Evolutionary conservation across 805 yeast genomes (phyloP), one percentile per base, ranked within the genome.

Genomic region (Candida awuae): DNA sequence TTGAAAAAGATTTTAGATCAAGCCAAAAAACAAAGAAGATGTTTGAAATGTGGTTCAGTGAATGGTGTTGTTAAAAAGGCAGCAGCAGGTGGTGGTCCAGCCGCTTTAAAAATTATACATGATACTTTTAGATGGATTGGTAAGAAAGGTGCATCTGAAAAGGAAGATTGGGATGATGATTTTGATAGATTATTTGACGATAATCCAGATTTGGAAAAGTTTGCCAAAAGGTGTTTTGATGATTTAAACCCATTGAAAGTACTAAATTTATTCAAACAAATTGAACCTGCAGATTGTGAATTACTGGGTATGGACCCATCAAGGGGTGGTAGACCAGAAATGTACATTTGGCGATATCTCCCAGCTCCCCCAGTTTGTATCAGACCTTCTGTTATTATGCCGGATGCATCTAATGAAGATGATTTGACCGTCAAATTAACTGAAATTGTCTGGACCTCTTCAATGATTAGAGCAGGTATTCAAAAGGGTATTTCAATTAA

Each of bases 291-390:
- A 32, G 98, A 92, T 55, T 88, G 96, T 64, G 97, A 90, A 61
- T 69, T 92, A 15, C 65, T 92, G 23, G 99, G 98, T 39, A 77
- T 92, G 38, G 92, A 92, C 54, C 75, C 96, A 1, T 72, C 84
- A 4, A 74, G 77, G 50, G 85, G 87, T 28, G 96, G 97, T 34
- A 72, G 97, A 49, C 98, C 97, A 5, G 97, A 90, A 62, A 85
- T 83, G 71, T 92, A 88, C 59, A 76, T 92, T 29, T 92, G 98
- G 99, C 75, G 95, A 55, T 92, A 88, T 57, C 71, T 92, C 39
- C 98, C 98, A 0, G 97, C 97, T 0, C 98, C 99, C 1, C 99
- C 99, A 0, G 97, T 94, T 15, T 92, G 98, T 70, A 92, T 92
- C 40, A 76, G 99, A 49, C 99, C 99, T 3, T 88, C 97, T 4